phyloP scores from a whole-genome alignment of 1,284 basidiomycete genomes.

The Lignosus rhinocerotis region DNA sequence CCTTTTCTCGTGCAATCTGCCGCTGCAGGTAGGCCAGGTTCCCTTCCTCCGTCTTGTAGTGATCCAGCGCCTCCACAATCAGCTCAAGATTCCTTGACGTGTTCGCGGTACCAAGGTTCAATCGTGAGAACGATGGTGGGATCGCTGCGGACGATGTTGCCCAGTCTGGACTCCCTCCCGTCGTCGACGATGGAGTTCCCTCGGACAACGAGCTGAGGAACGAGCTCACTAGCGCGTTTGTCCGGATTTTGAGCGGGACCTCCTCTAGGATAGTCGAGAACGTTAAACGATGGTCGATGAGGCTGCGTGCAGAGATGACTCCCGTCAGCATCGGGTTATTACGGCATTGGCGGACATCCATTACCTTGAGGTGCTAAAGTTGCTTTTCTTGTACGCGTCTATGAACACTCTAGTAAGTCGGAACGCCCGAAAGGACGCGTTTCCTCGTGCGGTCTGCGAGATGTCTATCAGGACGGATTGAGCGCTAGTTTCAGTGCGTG shows the following conservation, averaged over 20 bases:
- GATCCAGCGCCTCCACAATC: conserved; percentile 84
- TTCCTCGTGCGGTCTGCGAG: conserved; percentile 79
- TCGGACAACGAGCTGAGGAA: conserved; percentile 75
- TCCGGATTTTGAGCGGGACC: conserved; percentile 87
- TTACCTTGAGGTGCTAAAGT: conserved; percentile 87
- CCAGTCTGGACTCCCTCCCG: conserved; percentile 41
- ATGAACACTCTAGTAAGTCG: conserved; percentile 83
- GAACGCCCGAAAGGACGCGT: conserved; percentile 91
- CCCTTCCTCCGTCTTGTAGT: conserved; percentile 87
- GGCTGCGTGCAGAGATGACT: conserved; percentile 44
- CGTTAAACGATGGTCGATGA: conserved; percentile 85
- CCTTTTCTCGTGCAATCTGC: conserved; percentile 89
- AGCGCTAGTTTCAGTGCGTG: conserved; percentile 3
- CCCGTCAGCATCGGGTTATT: conserved; percentile 16
- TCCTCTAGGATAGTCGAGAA: conserved; percentile 90
- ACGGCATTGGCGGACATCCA: conserved; percentile 22
- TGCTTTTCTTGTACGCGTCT: conserved; percentile 82
- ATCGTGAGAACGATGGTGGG: conserved; percentile 55
- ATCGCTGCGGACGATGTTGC: conserved; percentile 42
- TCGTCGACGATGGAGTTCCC: conserved; percentile 36
- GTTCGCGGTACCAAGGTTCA: conserved; percentile 63
- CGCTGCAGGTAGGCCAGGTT: conserved; percentile 92
- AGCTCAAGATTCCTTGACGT: conserved; percentile 75
- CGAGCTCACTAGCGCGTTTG: conserved; percentile 82
- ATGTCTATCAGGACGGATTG: conserved; percentile 47